These are phyloP conservation scores for Corchorus olitorius DNA, from an alignment of 345 rosid genomes.

Conservation along the genomic window DNA sequence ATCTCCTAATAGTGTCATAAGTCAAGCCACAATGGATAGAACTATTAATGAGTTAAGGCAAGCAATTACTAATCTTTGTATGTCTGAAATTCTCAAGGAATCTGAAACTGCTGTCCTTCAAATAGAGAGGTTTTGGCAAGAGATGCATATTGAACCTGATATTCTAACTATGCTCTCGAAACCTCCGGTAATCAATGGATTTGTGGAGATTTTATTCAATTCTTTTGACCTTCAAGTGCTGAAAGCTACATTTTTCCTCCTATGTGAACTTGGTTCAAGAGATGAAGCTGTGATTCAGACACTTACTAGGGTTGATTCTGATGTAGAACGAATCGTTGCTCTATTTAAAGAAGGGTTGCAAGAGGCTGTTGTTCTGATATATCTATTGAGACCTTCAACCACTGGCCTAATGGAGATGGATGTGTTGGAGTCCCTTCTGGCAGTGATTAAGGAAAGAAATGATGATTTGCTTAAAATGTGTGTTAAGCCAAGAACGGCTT, in stretches of 20 bases:
- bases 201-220: slow-evolving; percentile 73
- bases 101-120: slow-evolving; percentile 65
- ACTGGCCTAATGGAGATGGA: slow-evolving; percentile 51
- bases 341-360: slow-evolving; percentile 63
- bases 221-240: slow-evolving; percentile 52
- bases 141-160: slow-evolving; percentile 38
- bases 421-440: slow-evolving; percentile 49
- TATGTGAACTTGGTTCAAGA: slow-evolving; percentile 71
- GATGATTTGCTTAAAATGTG: slow-evolving; percentile 48
- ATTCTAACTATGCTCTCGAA: slow-evolving; percentile 52
- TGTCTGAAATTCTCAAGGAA: slow-evolving; percentile 56
- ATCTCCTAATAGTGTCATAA: slow-evolving; percentile 57
- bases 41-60: slow-evolving; percentile 47
- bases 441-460: slow-evolving; percentile 38
- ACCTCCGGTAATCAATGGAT: slow-evolving; percentile 61
- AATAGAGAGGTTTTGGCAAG: slow-evolving; percentile 62
- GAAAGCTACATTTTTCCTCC: slow-evolving; percentile 54
- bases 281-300: slow-evolving; percentile 61
- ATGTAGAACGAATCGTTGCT: slow-evolving; percentile 58
- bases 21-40: slow-evolving; percentile 53
- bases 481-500: slow-evolving; percentile 58
- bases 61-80: slow-evolving; percentile 54
- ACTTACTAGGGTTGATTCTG: slow-evolving; percentile 65
- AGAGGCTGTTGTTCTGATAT: slow-evolving; percentile 64
- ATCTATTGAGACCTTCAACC: slow-evolving; percentile 50